Conservation (phyloP, 2,329 filamentous ascomycete genomes). For the Fusarium miscanthi region DNA sequence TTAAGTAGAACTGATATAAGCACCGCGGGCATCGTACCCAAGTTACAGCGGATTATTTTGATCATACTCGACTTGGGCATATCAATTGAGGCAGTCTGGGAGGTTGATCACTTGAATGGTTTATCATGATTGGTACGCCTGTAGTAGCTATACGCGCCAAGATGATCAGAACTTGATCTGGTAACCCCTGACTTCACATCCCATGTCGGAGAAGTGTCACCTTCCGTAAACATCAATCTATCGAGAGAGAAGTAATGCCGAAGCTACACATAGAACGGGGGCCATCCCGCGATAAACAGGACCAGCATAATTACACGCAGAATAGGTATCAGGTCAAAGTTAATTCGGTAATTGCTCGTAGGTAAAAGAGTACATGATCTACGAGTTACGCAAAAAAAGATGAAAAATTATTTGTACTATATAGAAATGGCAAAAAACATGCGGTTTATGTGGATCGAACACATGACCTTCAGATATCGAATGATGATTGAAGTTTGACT, state of each 20-base stretch:
- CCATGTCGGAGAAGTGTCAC: not conserved
- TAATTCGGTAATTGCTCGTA: too few species aligned
- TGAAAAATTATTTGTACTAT: too few species aligned
- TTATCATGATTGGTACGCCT: not conserved
- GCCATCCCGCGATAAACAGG: too few species aligned
- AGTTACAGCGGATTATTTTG: not conserved
- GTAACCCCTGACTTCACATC: too few species aligned
- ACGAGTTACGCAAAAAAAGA: accelerated
- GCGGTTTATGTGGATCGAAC: slow-evolving; percentile 47
- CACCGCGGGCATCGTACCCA: too few species aligned
- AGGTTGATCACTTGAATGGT: not conserved
- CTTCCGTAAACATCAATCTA: not conserved
- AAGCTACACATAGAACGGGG: too few species aligned
- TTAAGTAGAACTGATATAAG: too few species aligned
- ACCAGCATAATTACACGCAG: not conserved
- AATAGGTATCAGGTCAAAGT: not conserved
- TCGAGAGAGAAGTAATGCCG: too few species aligned
- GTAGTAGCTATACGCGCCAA: not conserved
- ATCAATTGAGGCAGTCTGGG: not conserved
- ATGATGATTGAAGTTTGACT: slow-evolving; percentile 36
- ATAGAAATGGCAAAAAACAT: not conserved
- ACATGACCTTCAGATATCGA: slow-evolving; percentile 45
- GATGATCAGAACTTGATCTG: not conserved
- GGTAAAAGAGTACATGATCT: not conserved
- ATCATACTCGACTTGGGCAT: not conserved